Base-by-base conservation (phyloP, 768 basidiomycete species). In the Amanita pseudoporphyria region DNA sequence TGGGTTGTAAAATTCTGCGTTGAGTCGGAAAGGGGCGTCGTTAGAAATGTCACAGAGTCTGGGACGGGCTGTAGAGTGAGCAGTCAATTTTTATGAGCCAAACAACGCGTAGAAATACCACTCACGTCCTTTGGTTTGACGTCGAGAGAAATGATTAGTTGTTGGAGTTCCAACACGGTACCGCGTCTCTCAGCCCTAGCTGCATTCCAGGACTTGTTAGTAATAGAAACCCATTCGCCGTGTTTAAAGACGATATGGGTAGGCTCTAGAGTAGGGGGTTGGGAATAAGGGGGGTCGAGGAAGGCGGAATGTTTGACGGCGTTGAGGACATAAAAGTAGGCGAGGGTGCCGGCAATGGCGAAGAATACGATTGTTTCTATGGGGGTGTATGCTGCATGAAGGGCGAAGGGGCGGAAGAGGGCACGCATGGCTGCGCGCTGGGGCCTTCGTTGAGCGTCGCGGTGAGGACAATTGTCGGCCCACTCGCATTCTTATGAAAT, bases 301-400 rank as follows among this genome's bases (percentile, higher is more conserved):
- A 92, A 84, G 19, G 87, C 75, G 0, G 87, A 90, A 59, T 92
- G 82, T 59, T 94, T 93, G 61, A 98, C 87, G 46, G 87, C 87
- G 49, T 79, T 79, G 53, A 99, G 78, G 56, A 96, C 76, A 60
- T 95, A 92, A 64, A 98, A 96, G 66, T 98, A 98, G 41, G 90
- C 87, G 45, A 98, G 77, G 1, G 96, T 98, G 18, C 87, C 86
- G 52, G 94, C 64, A 59, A 93, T 80, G 64, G 83, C 89, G 71
- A 90, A 86, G 63, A 82, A 79, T 49, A 96, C 92, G 55, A 96
- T 91, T 6, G 87, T 86, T 61, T 97, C 94, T 54, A 90, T 87
- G 43, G 87, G 87, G 4, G 73, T 81, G 63, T 80, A 80, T 13
- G 83, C 84, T 1, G 85, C 81, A 54, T 84, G 82, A 12, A 74